Evolutionary conservation across 352 stramenopile species (phyloP).

Genomic region (Globisporangium echinulatum): DNA sequence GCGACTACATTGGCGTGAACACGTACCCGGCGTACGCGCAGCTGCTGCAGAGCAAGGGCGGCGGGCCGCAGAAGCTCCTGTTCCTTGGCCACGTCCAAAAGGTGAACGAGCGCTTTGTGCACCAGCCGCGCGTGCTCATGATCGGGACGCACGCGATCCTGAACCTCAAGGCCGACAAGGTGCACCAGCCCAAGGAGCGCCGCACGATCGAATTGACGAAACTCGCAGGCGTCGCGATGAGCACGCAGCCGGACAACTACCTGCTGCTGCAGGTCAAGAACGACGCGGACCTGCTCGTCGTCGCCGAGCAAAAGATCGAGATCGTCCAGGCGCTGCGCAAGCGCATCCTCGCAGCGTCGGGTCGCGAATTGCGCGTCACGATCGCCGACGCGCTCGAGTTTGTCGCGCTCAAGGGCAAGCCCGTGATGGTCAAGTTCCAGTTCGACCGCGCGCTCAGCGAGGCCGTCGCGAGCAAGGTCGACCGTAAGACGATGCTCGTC

Average conservation of each 20-base stretch:
- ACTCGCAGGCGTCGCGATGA: constrained; percentile 64
- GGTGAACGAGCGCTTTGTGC: constrained; percentile 80
- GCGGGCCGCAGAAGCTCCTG: constrained; percentile 44
- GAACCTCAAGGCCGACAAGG: constrained; percentile 82
- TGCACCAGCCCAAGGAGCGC: constrained; percentile 77
- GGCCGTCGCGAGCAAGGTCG: constrained; percentile 54
- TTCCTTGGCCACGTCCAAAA: constrained; percentile 72
- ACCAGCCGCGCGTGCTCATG: constrained; percentile 70
- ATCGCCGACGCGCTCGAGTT: constrained; percentile 70
- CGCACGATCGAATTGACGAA: constrained; percentile 56
- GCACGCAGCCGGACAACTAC: constrained; percentile 77
- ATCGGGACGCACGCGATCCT: constrained; percentile 71
- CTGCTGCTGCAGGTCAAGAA: constrained; percentile 69
- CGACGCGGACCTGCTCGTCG: constrained; percentile 66
- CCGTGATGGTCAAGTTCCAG: constrained; percentile 59
- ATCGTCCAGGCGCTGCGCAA: constrained; percentile 67
- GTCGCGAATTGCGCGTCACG: constrained; percentile 53
- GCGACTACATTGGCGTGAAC: constrained; percentile 76
- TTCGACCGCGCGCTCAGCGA: constrained; percentile 59
- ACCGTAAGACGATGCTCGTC: constrained; percentile 69
- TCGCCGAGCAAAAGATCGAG: constrained; percentile 76
- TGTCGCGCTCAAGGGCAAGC: constrained; percentile 61
- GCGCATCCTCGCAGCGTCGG: constrained; percentile 47
- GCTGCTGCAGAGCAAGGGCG: constrained; percentile 47
- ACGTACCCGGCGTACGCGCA: constrained; percentile 54